Evolutionary conservation across 371 early-diverging fungal species (phyloP).

Genomic region (Apophysomyces ossiformis): DNA sequence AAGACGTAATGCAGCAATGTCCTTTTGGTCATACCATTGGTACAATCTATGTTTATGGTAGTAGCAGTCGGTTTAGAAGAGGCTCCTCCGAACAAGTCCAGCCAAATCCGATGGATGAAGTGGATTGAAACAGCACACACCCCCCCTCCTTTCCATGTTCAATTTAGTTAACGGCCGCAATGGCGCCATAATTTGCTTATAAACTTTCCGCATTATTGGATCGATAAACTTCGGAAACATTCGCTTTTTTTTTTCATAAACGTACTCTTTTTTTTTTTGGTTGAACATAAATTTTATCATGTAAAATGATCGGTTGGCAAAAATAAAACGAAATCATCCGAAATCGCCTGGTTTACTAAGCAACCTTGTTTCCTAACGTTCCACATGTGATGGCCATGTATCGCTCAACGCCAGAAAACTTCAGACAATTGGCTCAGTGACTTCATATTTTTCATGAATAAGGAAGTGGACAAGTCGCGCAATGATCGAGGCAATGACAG

Average conservation of each 20-base stretch:
- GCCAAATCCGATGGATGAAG: not conserved
- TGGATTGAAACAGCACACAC: not conserved
- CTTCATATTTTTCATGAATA: too few relatives aligned
- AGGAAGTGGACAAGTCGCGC: too few relatives aligned
- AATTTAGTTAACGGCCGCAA: not conserved
- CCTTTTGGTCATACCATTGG: not conserved
- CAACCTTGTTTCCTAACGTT: too few relatives aligned
- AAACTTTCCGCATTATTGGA: not conserved
- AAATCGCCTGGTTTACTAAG: too few relatives aligned
- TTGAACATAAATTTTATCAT: not conserved
- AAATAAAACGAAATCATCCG: too few relatives aligned
- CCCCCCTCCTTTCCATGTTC: not conserved
- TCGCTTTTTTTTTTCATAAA: not conserved
- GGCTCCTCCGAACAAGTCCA: not conserved
- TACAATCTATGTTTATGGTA: not conserved
- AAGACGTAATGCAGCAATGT: not conserved
- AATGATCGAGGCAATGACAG: too few relatives aligned
- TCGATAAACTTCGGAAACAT: not conserved
- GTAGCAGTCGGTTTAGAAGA: not conserved
- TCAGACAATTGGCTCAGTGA: too few relatives aligned
- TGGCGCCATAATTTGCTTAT: conserved; percentile 1
- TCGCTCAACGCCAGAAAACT: too few relatives aligned
- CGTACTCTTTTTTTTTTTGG: not conserved
- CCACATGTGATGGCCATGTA: too few relatives aligned
- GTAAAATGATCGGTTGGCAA: not conserved